phyloP scores from a whole-genome alignment of 1,284 basidiomycete species.

The Puccinia coronata region DNA sequence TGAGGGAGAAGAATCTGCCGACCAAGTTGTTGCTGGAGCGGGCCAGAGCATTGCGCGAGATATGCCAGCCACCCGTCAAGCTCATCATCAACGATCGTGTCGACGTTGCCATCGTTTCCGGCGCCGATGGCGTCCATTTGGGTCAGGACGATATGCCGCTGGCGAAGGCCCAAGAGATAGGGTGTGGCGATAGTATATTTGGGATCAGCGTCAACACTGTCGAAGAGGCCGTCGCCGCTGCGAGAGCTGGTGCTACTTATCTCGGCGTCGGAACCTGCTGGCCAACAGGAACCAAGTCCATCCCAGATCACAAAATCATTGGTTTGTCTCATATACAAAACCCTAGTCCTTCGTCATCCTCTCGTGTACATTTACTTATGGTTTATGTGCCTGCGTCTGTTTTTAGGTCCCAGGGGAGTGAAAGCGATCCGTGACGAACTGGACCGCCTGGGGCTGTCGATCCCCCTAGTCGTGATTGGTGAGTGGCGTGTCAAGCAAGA shows the following conservation, averaged over 20 bases:
- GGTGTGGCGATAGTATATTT: slow-evolving; percentile 73
- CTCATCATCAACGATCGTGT: slow-evolving; percentile 89
- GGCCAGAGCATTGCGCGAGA: slow-evolving; percentile 23
- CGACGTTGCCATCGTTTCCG: slow-evolving; percentile 77
- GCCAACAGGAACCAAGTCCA: slow-evolving; percentile 38
- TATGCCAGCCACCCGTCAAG: slow-evolving; percentile 63
- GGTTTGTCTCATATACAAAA: slow-evolving; percentile 19
- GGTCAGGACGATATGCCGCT: slow-evolving; percentile 88
- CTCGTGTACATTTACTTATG: background rate
- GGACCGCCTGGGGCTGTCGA: background rate
- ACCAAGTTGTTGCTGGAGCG: slow-evolving; percentile 33
- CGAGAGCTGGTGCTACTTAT: slow-evolving; percentile 71
- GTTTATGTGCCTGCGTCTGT: background rate
- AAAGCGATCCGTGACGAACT: slow-evolving; percentile 40
- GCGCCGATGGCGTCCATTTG: slow-evolving; percentile 74
- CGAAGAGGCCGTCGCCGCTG: slow-evolving; percentile 65
- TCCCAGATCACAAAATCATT: slow-evolving; percentile 45
- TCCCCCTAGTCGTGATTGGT: slow-evolving; percentile 45
- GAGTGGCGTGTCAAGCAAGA: slow-evolving; percentile 1
- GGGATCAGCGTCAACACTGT: slow-evolving; percentile 77
- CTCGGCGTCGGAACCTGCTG: slow-evolving; percentile 71
- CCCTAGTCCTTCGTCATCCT: background rate
- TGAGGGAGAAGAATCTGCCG: slow-evolving; percentile 40
- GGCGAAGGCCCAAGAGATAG: slow-evolving; percentile 68
- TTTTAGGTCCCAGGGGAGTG: slow-evolving; percentile 45